Evolutionary conservation across 768 basidiomycete genomes (phyloP).

Genomic region (Tricholoma hemisulphureum): DNA sequence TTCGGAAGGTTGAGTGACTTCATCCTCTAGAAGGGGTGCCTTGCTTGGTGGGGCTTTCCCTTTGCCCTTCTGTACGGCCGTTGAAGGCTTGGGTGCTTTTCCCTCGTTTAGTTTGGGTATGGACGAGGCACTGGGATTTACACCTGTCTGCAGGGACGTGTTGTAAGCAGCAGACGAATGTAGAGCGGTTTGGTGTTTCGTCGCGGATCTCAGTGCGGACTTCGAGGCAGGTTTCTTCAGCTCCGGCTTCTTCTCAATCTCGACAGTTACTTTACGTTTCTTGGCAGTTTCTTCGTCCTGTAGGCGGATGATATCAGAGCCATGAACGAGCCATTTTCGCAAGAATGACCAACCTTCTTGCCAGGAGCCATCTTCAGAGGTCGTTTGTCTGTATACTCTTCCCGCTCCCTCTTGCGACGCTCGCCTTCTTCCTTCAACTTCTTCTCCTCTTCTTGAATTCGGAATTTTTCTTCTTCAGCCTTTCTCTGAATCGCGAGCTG

Average conservation of each 20-base stretch:
- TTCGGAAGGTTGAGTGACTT: constrained; percentile 59
- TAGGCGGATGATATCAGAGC: constrained; percentile 4
- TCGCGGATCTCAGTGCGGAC: constrained; percentile 44
- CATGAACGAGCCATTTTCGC: neutral
- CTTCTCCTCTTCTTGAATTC: constrained; percentile 63
- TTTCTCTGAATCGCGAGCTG: constrained; percentile 70
- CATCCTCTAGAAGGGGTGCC: constrained; percentile 43
- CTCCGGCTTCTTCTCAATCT: constrained; percentile 56
- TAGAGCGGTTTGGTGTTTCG: constrained; percentile 39
- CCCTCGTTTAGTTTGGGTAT: constrained; percentile 35
- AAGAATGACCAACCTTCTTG: constrained; percentile 52
- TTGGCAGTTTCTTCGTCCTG: constrained; percentile 70
- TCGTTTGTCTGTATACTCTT: constrained; percentile 72
- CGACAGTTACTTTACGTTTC: constrained; percentile 62
- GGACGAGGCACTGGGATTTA: constrained; percentile 21
- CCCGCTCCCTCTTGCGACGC: constrained; percentile 77
- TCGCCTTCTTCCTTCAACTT: constrained; percentile 74
- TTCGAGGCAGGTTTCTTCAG: constrained; percentile 58
- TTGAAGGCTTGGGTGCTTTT: constrained; percentile 30
- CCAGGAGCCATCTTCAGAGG: constrained; percentile 45
- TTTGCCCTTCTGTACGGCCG: constrained; percentile 43
- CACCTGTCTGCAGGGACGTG: constrained; percentile 30
- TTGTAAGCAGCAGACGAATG: constrained; percentile 41
- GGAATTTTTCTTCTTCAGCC: constrained; percentile 71
- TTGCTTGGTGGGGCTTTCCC: constrained; percentile 40